Percentiles rank a stretch among this genome's conserved stretches.
These are phyloP conservation scores for Yarrowia galli DNA, from an alignment of 1,139 yeast genomes.

Conservation along the genomic window DNA sequence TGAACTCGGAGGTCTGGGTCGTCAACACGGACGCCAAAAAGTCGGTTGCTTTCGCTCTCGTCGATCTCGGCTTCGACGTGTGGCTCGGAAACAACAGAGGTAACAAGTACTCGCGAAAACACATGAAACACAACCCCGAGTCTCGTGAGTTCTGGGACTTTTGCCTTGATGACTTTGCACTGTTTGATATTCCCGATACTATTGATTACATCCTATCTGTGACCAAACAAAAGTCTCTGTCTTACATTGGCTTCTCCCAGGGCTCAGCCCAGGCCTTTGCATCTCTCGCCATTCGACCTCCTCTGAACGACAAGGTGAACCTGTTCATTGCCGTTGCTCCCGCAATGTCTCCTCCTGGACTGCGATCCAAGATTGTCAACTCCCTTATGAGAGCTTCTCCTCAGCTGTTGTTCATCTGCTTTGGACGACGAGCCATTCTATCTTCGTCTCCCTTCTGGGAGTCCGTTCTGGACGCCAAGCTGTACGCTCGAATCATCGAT, in stretches of 20 bases:
- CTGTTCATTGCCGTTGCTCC: constrained; percentile 86
- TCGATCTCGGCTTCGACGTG: constrained; percentile 86
- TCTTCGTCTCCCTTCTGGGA: constrained; percentile 87
- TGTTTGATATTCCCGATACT: constrained; percentile 80
- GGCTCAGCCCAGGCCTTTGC: constrained; percentile 95
- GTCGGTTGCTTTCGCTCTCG: constrained; percentile 77
- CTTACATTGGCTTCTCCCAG: constrained; percentile 86
- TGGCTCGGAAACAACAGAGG: constrained; percentile 93
- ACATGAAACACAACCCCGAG: constrained; percentile 54
- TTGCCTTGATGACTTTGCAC: constrained; percentile 83
- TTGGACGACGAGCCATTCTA: constrained; percentile 75
- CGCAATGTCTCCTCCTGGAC: constrained; percentile 91
- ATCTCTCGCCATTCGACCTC: constrained; percentile 71
- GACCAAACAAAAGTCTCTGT: constrained; percentile 56
- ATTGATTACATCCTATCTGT: constrained; percentile 65
- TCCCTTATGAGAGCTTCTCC: constrained; percentile 83
- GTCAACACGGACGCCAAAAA: constrained; percentile 62
- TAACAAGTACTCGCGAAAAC: constrained; percentile 78
- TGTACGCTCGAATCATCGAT: constrained; percentile 78
- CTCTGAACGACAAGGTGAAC: constrained; percentile 70
- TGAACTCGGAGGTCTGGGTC: constrained; percentile 92
- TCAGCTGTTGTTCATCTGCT: constrained; percentile 70
- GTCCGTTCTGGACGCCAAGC: constrained; percentile 79
- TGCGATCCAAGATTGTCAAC: constrained; percentile 77
- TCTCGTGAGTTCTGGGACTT: constrained; percentile 77